Evolutionary conservation across 306 rosid species (phyloP).

Genomic region (Macrotyloma uniflorum): DNA sequence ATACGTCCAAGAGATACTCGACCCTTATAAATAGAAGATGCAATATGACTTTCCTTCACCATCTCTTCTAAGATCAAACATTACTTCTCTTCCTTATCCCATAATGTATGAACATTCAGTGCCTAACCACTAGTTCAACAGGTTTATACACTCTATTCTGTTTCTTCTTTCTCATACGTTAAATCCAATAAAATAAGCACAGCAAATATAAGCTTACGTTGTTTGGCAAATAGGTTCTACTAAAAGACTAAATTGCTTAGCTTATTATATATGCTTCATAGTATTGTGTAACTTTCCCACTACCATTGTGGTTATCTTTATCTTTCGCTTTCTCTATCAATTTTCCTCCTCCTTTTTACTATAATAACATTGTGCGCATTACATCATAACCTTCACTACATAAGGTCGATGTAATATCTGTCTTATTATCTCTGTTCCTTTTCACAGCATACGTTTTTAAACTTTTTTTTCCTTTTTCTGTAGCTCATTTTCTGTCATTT

Average conservation of each 20-base stretch:
- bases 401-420: background rate
- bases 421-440: background rate
- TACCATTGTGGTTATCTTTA: background rate
- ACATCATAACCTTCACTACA: constrained; percentile 14
- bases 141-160: too few relatives aligned
- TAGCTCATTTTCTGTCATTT: background rate
- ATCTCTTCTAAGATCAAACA: too few relatives aligned
- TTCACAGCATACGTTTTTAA: background rate
- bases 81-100: too few relatives aligned
- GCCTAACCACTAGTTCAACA: too few relatives aligned
- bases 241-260: background rate
- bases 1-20: too few relatives aligned
- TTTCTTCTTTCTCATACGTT: too few relatives aligned
- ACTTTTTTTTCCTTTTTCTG: background rate
- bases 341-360: background rate
- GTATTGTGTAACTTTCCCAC: constrained; percentile 30
- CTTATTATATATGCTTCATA: constrained; percentile 18
- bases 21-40: too few relatives aligned
- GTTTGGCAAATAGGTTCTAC: background rate
- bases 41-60: too few relatives aligned
- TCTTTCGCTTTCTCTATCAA: background rate
- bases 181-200: background rate
- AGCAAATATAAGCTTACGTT: background rate
- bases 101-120: too few relatives aligned
- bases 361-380: constrained; percentile 28